A percentile compares a stretch with the other conserved stretches of the same genome.
Evolutionary conservation across 1,284 basidiomycete species (phyloP).

Genomic region (Microbotryum scabiosae): DNA sequence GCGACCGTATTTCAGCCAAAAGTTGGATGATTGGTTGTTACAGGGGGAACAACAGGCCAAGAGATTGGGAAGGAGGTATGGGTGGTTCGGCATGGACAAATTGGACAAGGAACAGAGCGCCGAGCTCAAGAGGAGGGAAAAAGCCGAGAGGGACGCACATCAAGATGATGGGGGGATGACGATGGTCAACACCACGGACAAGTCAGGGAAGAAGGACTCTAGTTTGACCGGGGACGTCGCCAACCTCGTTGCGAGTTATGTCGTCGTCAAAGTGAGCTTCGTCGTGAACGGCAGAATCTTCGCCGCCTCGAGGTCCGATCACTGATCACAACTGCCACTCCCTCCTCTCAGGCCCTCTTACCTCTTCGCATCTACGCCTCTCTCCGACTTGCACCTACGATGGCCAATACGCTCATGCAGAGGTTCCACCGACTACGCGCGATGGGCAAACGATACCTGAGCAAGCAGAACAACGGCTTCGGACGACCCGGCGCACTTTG

Average conservation of each 20-base stretch:
- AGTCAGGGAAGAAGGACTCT: slow-evolving; percentile 27
- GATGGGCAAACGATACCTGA: slow-evolving; percentile 1
- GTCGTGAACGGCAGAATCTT: background rate
- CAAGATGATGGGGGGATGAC: background rate
- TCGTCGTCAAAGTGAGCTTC: slow-evolving; percentile 61
- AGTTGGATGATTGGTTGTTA: slow-evolving; percentile 53
- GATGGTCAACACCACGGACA: slow-evolving; percentile 28
- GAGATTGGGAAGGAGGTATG: slow-evolving; percentile 66
- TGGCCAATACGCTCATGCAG: slow-evolving; percentile 45
- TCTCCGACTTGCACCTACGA: slow-evolving; percentile 63
- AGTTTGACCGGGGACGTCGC: slow-evolving; percentile 59
- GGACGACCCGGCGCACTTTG: no score
- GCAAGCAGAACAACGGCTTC: background rate
- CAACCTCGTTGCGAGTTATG: slow-evolving; percentile 74
- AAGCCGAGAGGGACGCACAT: no score
- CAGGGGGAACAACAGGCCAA: slow-evolving; percentile 66
- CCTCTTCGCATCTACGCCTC: slow-evolving; percentile 67
- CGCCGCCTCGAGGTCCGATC: no score
- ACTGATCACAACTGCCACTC: background rate
- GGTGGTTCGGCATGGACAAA: slow-evolving; percentile 69
- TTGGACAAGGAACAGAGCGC: slow-evolving; percentile 29
- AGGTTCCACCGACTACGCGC: slow-evolving; percentile 7
- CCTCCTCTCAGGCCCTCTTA: slow-evolving; percentile 55
- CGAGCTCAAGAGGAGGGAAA: slow-evolving; percentile 2
- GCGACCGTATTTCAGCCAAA: slow-evolving; percentile 34